Base-by-base conservation (phyloP, 2,329 filamentous ascomycete genomes). In the Phaeosphaeria sp. region DNA sequence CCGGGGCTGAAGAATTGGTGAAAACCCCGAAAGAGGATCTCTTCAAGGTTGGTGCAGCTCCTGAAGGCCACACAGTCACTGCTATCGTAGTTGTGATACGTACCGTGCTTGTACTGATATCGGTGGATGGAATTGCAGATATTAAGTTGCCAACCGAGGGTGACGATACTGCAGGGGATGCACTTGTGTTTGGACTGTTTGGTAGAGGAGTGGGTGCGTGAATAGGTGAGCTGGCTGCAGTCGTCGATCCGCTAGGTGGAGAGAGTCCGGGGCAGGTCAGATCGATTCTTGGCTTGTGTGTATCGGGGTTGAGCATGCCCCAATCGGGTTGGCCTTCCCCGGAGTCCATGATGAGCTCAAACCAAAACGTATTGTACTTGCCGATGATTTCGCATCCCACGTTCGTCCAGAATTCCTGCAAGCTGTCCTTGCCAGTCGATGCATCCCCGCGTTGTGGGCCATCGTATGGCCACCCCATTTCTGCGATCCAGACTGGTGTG, bases 331-430 rank as follows among this genome's bases (percentile, higher is more conserved):
- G 60, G 3, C 61, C 60, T 4, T 55, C 51, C n/a, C 55, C 43
- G 3, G 66, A 63, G 40, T 75, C 72, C 24, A 58, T 59, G 13
- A 70, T 54, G 3, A 76, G 56, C 56, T 73, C 60, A 42, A 74
- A 77, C 71, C 73, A 77, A 49, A 69, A 77, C 0, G 65, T 69
- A n/a, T 68, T 72, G 46, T 71, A 66, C 25, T 68, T 71, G 9
- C 70, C 71, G 30, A 77, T 66, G 0, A 72, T 50, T 2, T 61
- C 53, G 51, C 74, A 77, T 1, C 67, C 73, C 2, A 75, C 71
- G 1, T 72, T 60, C 1, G 40, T 68, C 73, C 72, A 75, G 40
- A 69, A 75, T 40, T 50, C 59, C 36, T 74, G 68, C 18, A 71
- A 57, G 15, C 70, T 69, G 2, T 67, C 56, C 2, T 52, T 27